A percentile compares a stretch with the other conserved stretches of the same genome.
phyloP scores from a whole-genome alignment of 768 basidiomycete species.

The Mycena leptocephala region DNA sequence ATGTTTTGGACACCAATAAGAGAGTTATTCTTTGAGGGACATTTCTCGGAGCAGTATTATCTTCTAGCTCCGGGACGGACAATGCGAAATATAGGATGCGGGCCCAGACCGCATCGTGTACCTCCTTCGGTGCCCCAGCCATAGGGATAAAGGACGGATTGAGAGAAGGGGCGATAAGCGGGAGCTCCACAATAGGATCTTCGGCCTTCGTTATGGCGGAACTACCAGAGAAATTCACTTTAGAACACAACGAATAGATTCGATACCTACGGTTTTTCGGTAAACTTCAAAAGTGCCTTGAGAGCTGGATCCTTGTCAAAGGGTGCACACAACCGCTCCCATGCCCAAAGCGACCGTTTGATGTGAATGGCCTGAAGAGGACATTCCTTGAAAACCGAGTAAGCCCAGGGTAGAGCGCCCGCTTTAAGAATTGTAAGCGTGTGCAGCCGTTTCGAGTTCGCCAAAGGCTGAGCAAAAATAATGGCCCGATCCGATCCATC shows the following conservation, averaged over 20 bases:
- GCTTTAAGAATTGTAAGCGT: background rate
- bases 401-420: background rate
- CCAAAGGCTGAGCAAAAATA: too few relatives aligned
- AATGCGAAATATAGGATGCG: slow-evolving; percentile 17
- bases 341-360: background rate
- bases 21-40: too few relatives aligned
- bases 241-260: too few relatives aligned
- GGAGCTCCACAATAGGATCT: background rate
- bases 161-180: background rate
- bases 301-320: background rate
- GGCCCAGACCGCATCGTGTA: background rate
- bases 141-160: slow-evolving; percentile 8
- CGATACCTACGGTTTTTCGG: background rate
- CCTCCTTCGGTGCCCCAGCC: background rate
- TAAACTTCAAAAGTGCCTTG: background rate
- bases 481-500: too few relatives aligned
- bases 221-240: too few relatives aligned
- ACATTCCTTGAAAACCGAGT: background rate
- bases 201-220: background rate
- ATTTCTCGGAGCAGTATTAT: background rate
- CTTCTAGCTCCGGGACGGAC: background rate
- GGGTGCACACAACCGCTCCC: background rate
- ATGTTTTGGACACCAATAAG: too few relatives aligned
- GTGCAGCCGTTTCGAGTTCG: background rate
- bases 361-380: slow-evolving; percentile 5